Percentiles rank a stretch among this genome's conserved stretches.
Evolutionary conservation across 2,329 filamentous ascomycete genomes (phyloP).

Genomic region (Diaporthe eres): DNA sequence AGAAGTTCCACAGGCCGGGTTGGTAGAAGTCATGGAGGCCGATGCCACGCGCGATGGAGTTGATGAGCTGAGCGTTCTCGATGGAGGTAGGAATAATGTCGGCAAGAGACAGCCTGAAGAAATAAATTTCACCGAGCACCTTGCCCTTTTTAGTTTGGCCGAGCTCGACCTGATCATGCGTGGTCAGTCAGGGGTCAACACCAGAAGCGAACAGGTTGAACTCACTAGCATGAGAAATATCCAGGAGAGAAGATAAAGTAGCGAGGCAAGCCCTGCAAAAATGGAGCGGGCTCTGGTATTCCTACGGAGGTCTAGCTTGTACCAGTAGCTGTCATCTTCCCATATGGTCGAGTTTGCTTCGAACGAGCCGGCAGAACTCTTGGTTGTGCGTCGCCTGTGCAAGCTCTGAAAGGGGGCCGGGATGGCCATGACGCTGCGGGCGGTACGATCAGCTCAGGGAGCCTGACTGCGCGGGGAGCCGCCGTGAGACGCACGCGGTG

Average conservation of each 20-base stretch:
- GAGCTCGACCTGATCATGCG: conserved; percentile 67
- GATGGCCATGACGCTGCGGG: conserved; percentile 35
- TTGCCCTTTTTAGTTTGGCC: conserved; percentile 76
- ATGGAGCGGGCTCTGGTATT: conserved; percentile 68
- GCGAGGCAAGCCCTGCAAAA: conserved; percentile 75
- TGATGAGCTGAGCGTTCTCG: conserved; percentile 82
- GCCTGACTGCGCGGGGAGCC: not conserved
- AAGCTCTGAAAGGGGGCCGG: conserved; percentile 37
- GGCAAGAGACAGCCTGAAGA: conserved; percentile 86
- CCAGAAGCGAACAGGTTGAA: not conserved
- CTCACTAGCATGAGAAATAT: conserved; percentile 84
- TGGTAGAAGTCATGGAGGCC: conserved; percentile 96
- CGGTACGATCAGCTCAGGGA: conserved; percentile 35
- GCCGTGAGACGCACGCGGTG: not conserved
- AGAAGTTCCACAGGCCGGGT: conserved; percentile 92
- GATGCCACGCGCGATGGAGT: conserved; percentile 87
- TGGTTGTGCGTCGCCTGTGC: conserved; percentile 40
- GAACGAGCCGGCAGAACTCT: conserved; percentile 41
- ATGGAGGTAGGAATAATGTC: conserved; percentile 83
- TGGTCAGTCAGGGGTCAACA: conserved; percentile 28
- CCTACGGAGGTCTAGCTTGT: conserved; percentile 54
- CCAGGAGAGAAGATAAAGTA: conserved; percentile 80
- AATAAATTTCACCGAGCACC: conserved; percentile 80
- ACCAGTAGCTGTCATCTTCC: conserved; percentile 39
- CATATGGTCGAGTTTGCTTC: conserved; percentile 36